phyloP scores from a whole-genome alignment of 164 flowering plant genomes.

The Vitis labrusca region DNA sequence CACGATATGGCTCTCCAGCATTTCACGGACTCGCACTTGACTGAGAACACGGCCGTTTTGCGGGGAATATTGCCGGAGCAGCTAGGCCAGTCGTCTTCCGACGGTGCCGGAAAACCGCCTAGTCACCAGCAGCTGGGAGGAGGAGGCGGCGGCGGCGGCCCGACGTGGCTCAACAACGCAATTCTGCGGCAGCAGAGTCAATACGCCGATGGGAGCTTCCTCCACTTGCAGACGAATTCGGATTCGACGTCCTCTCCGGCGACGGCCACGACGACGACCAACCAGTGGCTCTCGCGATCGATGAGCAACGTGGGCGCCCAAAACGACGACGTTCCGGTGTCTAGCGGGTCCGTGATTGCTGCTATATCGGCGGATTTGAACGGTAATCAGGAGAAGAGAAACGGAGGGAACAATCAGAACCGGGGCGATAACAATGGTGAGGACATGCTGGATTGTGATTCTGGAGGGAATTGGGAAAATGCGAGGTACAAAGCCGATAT shows the following conservation, averaged over 20 bases:
- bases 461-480: slow-evolving; percentile 36
- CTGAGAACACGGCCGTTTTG: slow-evolving; percentile 18
- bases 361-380: not conserved
- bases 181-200: slow-evolving; percentile 44
- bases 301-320: slow-evolving; percentile 3
- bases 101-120: slow-evolving; percentile 12
- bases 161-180: slow-evolving; percentile 62
- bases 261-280: not conserved
- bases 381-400: not conserved
- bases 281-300: slow-evolving; percentile 12
- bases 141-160: slow-evolving; percentile 20
- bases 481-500: slow-evolving; percentile 70
- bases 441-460: slow-evolving; percentile 16
- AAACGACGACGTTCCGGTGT: slow-evolving; percentile 4
- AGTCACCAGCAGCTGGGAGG: slow-evolving; percentile 12
- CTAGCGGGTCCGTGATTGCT: slow-evolving; percentile 4
- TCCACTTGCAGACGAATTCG: slow-evolving; percentile 46
- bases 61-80: slow-evolving; percentile 23
- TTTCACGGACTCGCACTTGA: slow-evolving; percentile 34
- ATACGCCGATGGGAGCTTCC: slow-evolving; percentile 35
- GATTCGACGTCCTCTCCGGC: slow-evolving; percentile 27
- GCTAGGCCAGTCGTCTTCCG: slow-evolving; percentile 21
- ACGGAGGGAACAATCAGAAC: not conserved
- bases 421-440: slow-evolving; percentile 7
- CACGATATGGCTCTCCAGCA: slow-evolving; percentile 49